A percentile compares a stretch with the other conserved stretches of the same genome.
These are phyloP conservation scores for Wickerhamomyces sp. DNA, from an alignment of 1,139 yeast genomes.

Conservation along the genomic window DNA sequence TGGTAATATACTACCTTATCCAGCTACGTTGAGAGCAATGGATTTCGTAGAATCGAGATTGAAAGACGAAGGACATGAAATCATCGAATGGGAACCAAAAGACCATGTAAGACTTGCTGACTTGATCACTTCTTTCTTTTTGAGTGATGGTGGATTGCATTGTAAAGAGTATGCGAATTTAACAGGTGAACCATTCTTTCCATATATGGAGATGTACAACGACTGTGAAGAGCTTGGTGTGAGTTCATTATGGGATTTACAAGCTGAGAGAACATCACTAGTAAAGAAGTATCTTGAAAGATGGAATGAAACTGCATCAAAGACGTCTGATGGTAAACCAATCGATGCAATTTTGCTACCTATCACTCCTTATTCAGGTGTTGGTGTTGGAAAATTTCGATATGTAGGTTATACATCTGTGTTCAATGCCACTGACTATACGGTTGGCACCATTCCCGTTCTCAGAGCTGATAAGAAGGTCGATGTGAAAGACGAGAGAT, in stretches of 20 bases:
- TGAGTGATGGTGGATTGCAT: constrained; percentile 37
- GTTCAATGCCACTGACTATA: constrained; percentile 53
- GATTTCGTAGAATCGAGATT: constrained; percentile 40
- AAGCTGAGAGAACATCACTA: constrained; percentile 28
- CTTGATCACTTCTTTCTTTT: constrained; percentile 23
- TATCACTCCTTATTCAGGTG: constrained; percentile 40
- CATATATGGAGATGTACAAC: constrained; percentile 34
- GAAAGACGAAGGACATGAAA: constrained; percentile 50
- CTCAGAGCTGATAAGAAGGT: constrained; percentile 37
- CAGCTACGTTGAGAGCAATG: constrained; percentile 58
- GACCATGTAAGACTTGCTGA: constrained; percentile 16
- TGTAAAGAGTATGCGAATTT: constrained; percentile 15
- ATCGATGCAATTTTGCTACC: constrained; percentile 45
- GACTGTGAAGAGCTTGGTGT: constrained; percentile 29
- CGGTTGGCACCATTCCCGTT: constrained; percentile 57
- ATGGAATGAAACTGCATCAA: constrained; percentile 17
- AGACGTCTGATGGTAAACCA: constrained; percentile 35
- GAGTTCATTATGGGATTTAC: constrained; percentile 35
- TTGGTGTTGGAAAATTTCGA: constrained; percentile 18
- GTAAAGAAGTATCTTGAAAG: constrained; percentile 29
- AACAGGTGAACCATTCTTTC: constrained; percentile 37
- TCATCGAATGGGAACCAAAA: constrained; percentile 51
- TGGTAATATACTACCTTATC: constrained; percentile 47
- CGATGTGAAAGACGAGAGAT: constrained; percentile 14
- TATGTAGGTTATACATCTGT: constrained; percentile 44